Evolutionary conservation across 257 asterid genomes (phyloP), one percentile per base, ranked within the genome.

Genomic region (Craterostigma plantagineum): DNA sequence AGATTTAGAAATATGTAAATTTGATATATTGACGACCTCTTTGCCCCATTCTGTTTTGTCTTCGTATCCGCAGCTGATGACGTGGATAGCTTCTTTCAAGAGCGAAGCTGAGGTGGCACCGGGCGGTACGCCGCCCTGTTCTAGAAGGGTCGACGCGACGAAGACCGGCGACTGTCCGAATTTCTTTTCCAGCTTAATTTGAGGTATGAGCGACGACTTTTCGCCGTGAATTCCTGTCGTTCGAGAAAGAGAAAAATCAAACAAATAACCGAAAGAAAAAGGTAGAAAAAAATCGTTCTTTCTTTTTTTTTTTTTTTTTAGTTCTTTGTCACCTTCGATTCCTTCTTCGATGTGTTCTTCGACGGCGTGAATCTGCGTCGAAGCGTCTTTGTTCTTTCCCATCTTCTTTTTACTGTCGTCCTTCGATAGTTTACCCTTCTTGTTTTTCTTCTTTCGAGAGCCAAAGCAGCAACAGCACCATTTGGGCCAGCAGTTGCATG

Each of bases 41-140:
- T 70, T 77, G 45, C 91, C 91, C 91, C 91, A 77, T 50, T 77
- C 85, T 0, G 91, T 45, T 68, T 77, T 77, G 55, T 70, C 91
- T 63, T 77, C 91, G 10, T 65, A 77, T 16, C 91, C 84, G 48
- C 80, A 70, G 44, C 77, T 67, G 23, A 75, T 71, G 48, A 71
- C 86, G 35, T 75, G 86, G 43, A 75, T 71, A 42, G 86, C 70
- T 64, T 75, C 81, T 57, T 68, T 75, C 56, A 75, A 55, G 55
- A 71, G 81, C 16, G 86, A 65, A 7, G 72, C 81, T 3, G 86
- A 69, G 0, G 86, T 36, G 42, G 75, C 74, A 33, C 66, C 76
- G 4, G 60, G 62, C 27, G 73, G 77, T 49, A 75, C 68, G 16
- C 86, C 86, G 3, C 77, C 86, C 0, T 71, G 67, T 52, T 71